Evolutionary conservation across 129 eudicot species (phyloP), one percentile per base, ranked within the genome.

Genomic region (Lactuca sativa): DNA sequence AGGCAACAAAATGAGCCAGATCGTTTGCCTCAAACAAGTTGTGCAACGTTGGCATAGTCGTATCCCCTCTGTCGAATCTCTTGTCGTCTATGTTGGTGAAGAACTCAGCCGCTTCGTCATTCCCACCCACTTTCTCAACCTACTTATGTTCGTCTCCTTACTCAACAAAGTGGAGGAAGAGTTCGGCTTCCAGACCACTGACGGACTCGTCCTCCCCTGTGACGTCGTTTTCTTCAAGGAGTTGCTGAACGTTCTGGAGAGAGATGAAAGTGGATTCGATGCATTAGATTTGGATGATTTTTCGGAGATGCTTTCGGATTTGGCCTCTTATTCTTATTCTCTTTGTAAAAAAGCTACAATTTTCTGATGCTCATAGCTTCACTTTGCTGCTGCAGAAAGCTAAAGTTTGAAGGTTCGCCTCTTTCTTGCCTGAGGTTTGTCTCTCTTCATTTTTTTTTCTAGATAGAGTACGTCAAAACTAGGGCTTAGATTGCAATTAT

Each of bases 161-260:
- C 89, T 81, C 61, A 56, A 83, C 49, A 80, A 78, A 38, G 86
- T 82, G 0, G 92, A 83, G 60, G 92, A 86, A 59, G 93, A 86
- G 73, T 86, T 81, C 70, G 86, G 89, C 2, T 84, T 58, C 5
- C 86, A 73, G 69, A 40, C 60, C 40, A 36, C 59, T 62, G 92
- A 86, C 38, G 93, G 89, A 1, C 74, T 86, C 59, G 67, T 65
- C 9, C 69, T 86, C 8, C 86, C 86, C 2, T 83, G 89, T 62
- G 86, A 83, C 34, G 82, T 73, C 41, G 81, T 38, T 1, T 76
- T 79, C n/a, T 81, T 86, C 56, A 7, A 30, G 3, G 49, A 40
- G 2, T 17, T 78, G 33, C 1, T 86, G 73, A 70, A 58, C 33
- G 58, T 69, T 13, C 49, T 86, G 4, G 78, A 70, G 34, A 64